Base-by-base conservation (phyloP, 768 basidiomycete species). In the Kwoniella pini region DNA sequence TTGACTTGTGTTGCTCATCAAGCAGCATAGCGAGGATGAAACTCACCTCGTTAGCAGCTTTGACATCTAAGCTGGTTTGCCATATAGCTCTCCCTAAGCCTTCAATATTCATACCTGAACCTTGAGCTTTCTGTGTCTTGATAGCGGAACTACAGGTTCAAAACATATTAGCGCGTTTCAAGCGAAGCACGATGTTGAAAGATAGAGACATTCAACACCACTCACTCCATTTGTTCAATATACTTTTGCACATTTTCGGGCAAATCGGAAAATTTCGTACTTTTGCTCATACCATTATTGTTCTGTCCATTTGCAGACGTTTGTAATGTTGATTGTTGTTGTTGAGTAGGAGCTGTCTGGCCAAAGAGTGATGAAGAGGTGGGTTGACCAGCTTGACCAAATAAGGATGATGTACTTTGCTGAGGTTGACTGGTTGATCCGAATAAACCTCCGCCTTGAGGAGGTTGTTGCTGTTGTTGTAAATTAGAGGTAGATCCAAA, bases 201-300 rank as follows among this genome's bases (percentile, higher is more conserved):
- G n/a, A n/a, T n/a, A n/a, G n/a, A n/a, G n/a, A 42, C 19, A 2
- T 17, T 11, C 27, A 46, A 26, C 11, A 17, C 6, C 10, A 65
- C 74, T 62, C 48, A 75, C 74, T 75, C 74, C 39, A 75, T 54
- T 46, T 67, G 56, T 39, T 75, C 71, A 17, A 75, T 65, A 21
- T 53, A 52, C 57, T 68, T 69, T 57, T 75, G 74, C 11, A 38
- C 38, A 17, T 46, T 21, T 42, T 70, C 71, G 2, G 71, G 71
- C 10, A 71, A 39, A 24, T 75, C 74, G 9, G 74, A 54, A 43
- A 70, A 75, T 56, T 68, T 72, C 17, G 68, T 70, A 1, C 48
- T 64, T 49, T 72, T 75, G 42, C 24, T 71, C 24, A 70, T 19
- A 2, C 68, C 45, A 28, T 26, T 46, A 38, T 42, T 52, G 5